Evolutionary conservation across 306 rosid species (phyloP).

Genomic region (Vachellia pachyceras): DNA sequence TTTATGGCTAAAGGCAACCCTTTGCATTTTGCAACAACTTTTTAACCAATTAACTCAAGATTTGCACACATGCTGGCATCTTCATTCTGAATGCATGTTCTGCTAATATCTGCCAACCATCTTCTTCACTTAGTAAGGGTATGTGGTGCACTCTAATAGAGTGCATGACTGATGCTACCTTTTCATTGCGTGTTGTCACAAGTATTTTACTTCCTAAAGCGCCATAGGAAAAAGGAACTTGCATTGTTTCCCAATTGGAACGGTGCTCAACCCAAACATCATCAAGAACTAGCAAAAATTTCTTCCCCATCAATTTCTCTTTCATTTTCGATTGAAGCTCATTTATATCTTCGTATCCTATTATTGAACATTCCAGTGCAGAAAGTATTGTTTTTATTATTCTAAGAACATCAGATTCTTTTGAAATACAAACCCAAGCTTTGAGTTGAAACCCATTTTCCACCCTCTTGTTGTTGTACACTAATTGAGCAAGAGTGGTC

Average conservation of each 20-base stretch:
- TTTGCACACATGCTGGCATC: not conserved
- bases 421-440: conserved; percentile 42
- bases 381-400: conserved; percentile 41
- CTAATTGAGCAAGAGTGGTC: conserved; percentile 41
- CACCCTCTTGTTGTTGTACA: conserved; percentile 33
- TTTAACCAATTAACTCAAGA: not conserved
- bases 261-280: conserved; percentile 37
- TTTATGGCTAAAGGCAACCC: conserved; percentile 6
- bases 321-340: conserved; percentile 3
- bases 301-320: conserved; percentile 18
- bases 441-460: conserved; percentile 27
- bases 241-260: conserved; percentile 32
- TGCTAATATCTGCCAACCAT: not conserved
- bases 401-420: not conserved
- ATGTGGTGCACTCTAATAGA: not conserved
- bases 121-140: not conserved
- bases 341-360: not conserved
- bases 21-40: not conserved
- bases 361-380: not conserved
- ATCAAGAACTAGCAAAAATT: conserved; percentile 37
- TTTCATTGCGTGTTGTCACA: not conserved
- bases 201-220: conserved; percentile 11
- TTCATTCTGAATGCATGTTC: not conserved
- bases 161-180: not conserved
- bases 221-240: conserved; percentile 1